These are phyloP conservation scores for Trypanosoma cruzi DNA, from an alignment of 208 protist genomes.

Conservation along the genomic window DNA sequence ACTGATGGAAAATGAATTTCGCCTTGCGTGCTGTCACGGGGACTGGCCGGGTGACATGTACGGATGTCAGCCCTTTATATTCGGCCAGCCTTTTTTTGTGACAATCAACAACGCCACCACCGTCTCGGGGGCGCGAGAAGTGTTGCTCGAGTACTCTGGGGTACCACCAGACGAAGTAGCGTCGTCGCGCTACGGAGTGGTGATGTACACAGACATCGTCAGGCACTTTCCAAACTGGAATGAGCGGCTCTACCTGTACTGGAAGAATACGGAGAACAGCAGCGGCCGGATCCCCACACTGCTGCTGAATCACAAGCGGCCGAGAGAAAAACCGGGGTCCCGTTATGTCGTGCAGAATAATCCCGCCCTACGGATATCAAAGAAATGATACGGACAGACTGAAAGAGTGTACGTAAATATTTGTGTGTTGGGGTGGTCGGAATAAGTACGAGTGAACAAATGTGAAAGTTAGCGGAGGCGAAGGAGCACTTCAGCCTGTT, in stretches of 20 bases:
- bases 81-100: constrained; percentile 72
- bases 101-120: constrained; percentile 46
- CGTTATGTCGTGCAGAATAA: constrained; percentile 66
- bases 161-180: constrained; percentile 43
- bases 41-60: constrained; percentile 27
- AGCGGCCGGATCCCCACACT: constrained; percentile 46
- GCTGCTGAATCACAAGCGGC: constrained; percentile 64
- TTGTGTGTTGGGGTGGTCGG: no score
- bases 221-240: constrained; percentile 54
- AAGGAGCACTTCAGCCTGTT: no score
- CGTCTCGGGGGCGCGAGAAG: constrained; percentile 41
- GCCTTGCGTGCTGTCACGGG: constrained; percentile 72
- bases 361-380: constrained; percentile 34
- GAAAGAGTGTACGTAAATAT: constrained; percentile 1
- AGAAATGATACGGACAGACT: constrained; percentile 7
- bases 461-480: no score
- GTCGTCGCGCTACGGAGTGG: constrained; percentile 30
- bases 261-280: constrained; percentile 48
- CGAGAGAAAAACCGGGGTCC: constrained; percentile 65
- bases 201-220: constrained; percentile 55
- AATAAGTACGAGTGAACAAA: no score
- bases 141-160: constrained; percentile 42
- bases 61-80: constrained; percentile 24
- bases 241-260: constrained; percentile 47
- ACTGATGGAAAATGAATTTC: constrained; percentile 44